phyloP scores from a whole-genome alignment of 2,329 filamentous ascomycete species.

The Bipolaris victoriae region DNA sequence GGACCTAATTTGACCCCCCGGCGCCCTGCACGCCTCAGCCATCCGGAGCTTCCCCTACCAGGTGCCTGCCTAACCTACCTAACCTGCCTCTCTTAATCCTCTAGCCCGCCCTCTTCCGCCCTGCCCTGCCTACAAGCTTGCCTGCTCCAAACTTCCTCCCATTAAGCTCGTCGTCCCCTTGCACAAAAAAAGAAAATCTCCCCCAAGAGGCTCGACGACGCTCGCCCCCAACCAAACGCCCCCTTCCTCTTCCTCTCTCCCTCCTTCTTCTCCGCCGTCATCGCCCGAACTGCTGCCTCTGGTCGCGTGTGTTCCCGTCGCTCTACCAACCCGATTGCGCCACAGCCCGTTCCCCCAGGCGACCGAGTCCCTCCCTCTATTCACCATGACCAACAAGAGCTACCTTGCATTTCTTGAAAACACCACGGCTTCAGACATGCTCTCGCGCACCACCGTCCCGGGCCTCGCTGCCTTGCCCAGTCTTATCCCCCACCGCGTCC shows the following conservation, averaged over 20 bases:
- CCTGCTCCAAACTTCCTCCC: constrained; percentile 9
- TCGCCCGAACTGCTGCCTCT: constrained; percentile 20
- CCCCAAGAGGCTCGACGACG: background rate
- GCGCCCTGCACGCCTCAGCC: constrained; percentile 38
- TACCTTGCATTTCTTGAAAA: constrained; percentile 46
- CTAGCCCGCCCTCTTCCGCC: constrained; percentile 27
- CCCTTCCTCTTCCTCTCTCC: constrained; percentile 7
- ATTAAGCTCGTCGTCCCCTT: constrained; percentile 10
- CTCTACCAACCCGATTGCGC: constrained; percentile 1
- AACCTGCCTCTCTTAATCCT: constrained; percentile 40
- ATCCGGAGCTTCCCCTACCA: constrained; percentile 39
- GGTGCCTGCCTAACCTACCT: constrained; percentile 15
- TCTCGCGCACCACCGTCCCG: constrained; percentile 52
- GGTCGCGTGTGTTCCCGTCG: constrained; percentile 32
- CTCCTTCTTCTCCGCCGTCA: constrained; percentile 8
- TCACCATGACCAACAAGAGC: constrained; percentile 42
- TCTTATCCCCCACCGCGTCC: constrained; percentile 68
- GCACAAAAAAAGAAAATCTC: background rate
- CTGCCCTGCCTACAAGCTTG: constrained; percentile 13
- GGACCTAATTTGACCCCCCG: constrained; percentile 33
- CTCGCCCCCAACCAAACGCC: background rate
- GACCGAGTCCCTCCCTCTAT: background rate
- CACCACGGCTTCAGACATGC: constrained; percentile 43
- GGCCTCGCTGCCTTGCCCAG: constrained; percentile 57
- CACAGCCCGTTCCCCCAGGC: constrained; percentile 16